These are phyloP conservation scores for Pseudopyricularia javanii DNA, from an alignment of 2,329 filamentous ascomycete species.

Conservation along the genomic window DNA sequence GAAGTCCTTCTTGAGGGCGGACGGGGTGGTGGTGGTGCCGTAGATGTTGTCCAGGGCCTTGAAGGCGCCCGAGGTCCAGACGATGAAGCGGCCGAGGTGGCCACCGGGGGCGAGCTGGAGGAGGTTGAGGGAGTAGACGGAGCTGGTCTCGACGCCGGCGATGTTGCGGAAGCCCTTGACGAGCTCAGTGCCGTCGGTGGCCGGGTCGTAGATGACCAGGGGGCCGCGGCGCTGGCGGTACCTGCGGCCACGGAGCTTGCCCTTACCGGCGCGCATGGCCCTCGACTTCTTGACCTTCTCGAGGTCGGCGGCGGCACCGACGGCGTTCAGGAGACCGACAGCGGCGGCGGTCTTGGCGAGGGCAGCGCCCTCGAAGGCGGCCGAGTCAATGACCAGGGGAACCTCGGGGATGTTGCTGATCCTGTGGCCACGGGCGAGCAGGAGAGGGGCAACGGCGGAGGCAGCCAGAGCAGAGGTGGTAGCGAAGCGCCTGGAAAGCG, in stretches of 20 bases:
- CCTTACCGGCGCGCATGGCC: conserved; percentile 97
- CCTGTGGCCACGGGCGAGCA: conserved; percentile 95
- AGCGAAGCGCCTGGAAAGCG: conserved; percentile 73
- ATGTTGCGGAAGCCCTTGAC: conserved; percentile 21
- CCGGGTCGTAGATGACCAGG: conserved; percentile 22
- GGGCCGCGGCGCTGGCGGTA: conserved; percentile 96
- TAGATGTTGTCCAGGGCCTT: conserved; percentile 95
- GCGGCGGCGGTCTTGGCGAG: conserved; percentile 83
- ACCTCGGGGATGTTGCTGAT: conserved; percentile 88
- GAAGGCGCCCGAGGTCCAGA: conserved; percentile 98
- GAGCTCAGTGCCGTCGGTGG: conserved; percentile 15
- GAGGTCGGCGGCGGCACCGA: conserved; percentile 82
- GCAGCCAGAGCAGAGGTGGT: conserved; percentile 95
- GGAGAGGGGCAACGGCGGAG: conserved; percentile 85
- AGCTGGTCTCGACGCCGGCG: conserved; percentile 59
- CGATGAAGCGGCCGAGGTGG: conserved; percentile 95
- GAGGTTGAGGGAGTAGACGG: conserved; percentile 91
- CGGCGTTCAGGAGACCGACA: conserved; percentile 73
- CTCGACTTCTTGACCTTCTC: conserved; percentile 93
- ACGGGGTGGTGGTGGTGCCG: conserved; percentile 80
- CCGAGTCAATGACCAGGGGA: conserved; percentile 88
- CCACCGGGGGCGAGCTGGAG: conserved; percentile 98
- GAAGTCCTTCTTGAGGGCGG: conserved; percentile 98
- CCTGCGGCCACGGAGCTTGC: conserved; percentile 93
- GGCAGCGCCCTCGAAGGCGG: conserved; percentile 67